Conservation (phyloP, 495 filamentous ascomycete species). For the Recurvomyces mirabilis region DNA sequence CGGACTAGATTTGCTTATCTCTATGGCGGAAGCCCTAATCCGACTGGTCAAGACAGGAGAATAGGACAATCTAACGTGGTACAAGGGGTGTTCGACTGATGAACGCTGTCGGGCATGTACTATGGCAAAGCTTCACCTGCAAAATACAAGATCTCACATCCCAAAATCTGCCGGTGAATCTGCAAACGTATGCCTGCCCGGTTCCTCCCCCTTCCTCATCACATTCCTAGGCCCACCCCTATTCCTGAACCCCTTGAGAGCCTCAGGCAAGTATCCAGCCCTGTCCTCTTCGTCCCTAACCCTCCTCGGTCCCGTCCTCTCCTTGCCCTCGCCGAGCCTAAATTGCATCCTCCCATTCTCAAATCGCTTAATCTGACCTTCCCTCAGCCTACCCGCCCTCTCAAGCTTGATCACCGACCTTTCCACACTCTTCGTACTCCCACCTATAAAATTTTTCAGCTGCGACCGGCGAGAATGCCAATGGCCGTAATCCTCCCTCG, state of each 20-base stretch:
- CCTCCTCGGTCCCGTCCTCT: neutral
- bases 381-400: neutral
- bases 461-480: conserved; percentile 11
- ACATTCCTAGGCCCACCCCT: neutral
- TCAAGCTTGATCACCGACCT: neutral
- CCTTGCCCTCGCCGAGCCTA: neutral
- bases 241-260: neutral
- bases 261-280: neutral
- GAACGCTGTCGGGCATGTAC: too few relatives aligned
- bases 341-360: neutral
- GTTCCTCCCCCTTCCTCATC: neutral
- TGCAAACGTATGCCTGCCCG: neutral
- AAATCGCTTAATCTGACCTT: neutral
- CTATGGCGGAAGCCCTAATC: too few relatives aligned
- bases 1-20: too few relatives aligned
- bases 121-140: too few relatives aligned
- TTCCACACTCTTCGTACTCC: neutral
- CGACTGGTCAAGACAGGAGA: too few relatives aligned
- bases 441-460: conserved; percentile 3
- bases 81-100: neutral
- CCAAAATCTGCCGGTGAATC: conserved; percentile 7
- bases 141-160: neutral
- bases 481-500: conserved; percentile 7
- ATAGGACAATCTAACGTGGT: too few relatives aligned
- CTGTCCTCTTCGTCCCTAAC: neutral